A percentile compares a stretch with the other conserved stretches of the same genome.
Evolutionary conservation across 1,284 basidiomycete genomes (phyloP).

Genomic region (Rhodotorula sp.): DNA sequence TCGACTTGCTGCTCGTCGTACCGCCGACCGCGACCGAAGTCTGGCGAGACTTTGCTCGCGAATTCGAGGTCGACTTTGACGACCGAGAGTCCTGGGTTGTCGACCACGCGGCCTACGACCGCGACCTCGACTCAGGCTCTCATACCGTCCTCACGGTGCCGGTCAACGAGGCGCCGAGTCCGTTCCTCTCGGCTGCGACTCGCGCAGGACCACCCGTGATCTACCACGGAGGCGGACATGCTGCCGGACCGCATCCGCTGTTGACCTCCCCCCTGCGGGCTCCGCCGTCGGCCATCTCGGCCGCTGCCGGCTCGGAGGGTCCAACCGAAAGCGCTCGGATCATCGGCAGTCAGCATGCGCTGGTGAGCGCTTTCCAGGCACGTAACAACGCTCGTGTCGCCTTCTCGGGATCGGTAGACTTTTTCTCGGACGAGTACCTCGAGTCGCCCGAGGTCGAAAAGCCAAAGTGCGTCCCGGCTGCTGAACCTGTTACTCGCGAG

Average conservation of each 20-base stretch:
- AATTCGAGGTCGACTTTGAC: constrained; percentile 58
- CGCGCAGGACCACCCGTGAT: constrained; percentile 55
- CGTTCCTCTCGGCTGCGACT: constrained; percentile 56
- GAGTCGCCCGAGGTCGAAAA: too few relatives aligned
- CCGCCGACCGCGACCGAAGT: constrained; percentile 59
- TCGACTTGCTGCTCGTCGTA: constrained; percentile 78
- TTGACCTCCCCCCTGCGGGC: constrained; percentile 78
- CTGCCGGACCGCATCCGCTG: constrained; percentile 73
- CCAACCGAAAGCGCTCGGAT: constrained; percentile 68
- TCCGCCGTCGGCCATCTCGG: constrained; percentile 60
- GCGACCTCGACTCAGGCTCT: constrained; percentile 44
- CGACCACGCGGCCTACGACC: constrained; percentile 52
- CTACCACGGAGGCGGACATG: constrained; percentile 74
- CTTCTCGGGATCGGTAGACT: constrained; percentile 75
- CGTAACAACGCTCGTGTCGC: constrained; percentile 70
- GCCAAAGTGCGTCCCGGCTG: background rate
- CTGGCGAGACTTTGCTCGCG: constrained; percentile 55
- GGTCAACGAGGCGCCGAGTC: constrained; percentile 48
- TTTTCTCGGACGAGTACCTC: constrained; percentile 60
- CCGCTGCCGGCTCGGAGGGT: constrained; percentile 64
- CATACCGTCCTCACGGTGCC: constrained; percentile 62
- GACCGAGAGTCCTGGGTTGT: constrained; percentile 51
- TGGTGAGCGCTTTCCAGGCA: constrained; percentile 88
- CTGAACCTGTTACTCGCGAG: background rate
- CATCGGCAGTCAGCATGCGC: constrained; percentile 68